Percentiles rank a stretch among this genome's conserved stretches.
phyloP scores from a whole-genome alignment of 345 rosid species.

The Lepidium aucheri region DNA sequence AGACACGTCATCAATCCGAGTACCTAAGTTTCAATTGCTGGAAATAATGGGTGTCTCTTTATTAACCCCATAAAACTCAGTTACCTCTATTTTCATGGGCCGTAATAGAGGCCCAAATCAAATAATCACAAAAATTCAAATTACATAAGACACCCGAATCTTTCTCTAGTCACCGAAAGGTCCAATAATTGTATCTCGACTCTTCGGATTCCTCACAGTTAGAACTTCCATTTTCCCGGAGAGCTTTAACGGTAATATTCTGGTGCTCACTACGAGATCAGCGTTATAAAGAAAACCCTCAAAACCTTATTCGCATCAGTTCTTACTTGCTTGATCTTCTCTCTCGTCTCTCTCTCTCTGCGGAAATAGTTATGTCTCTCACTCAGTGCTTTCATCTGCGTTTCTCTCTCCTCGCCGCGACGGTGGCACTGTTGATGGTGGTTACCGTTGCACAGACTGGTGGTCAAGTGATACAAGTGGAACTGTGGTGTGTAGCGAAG shows the following conservation, averaged over 20 bases:
- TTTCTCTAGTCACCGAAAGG: not conserved
- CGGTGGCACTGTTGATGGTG: not conserved
- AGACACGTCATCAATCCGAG: constrained; percentile 3
- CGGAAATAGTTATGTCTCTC: not conserved
- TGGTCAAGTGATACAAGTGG: constrained; percentile 15
- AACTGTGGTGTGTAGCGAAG: constrained; percentile 74
- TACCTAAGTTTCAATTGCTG: not conserved
- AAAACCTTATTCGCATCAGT: not conserved
- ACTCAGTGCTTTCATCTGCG: not conserved
- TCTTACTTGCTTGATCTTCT: constrained; percentile 1
- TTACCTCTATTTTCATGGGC: not conserved
- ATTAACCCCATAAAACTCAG: not conserved
- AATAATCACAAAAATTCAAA: not conserved
- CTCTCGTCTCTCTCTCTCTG: not conserved
- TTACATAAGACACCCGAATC: not conserved
- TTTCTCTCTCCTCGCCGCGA: constrained; percentile 12
- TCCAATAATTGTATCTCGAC: not conserved
- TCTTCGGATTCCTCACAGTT: constrained; percentile 8
- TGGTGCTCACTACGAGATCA: not conserved
- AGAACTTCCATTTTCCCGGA: constrained; percentile 15
- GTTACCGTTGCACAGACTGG: constrained; percentile 16
- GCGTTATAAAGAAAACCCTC: not conserved
- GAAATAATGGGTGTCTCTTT: not conserved
- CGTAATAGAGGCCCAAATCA: not conserved
- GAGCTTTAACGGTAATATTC: constrained; percentile 21